Evolutionary conservation across 2,329 filamentous ascomycete genomes (phyloP).

Genomic region (Ascochyta rabiei): DNA sequence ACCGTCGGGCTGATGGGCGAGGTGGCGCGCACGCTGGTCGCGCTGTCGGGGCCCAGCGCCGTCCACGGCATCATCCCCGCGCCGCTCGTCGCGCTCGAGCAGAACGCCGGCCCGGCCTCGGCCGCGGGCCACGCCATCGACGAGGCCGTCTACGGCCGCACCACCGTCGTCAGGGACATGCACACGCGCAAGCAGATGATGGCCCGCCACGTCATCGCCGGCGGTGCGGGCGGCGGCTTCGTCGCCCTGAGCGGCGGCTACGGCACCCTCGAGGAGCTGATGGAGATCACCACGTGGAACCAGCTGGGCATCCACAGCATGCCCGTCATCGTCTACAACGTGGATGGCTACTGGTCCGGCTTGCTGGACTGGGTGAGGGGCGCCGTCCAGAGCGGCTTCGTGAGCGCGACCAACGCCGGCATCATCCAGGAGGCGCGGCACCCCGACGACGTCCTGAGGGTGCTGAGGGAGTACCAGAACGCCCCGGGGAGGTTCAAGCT

Average conservation of each 20-base stretch:
- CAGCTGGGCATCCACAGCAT: constrained; percentile 89
- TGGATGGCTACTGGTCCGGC: constrained; percentile 91
- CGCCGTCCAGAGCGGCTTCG: constrained; percentile 77
- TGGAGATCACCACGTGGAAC: constrained; percentile 92
- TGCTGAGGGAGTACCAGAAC: constrained; percentile 75
- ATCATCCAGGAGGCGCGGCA: constrained; percentile 80
- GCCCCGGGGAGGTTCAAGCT: constrained; percentile 78
- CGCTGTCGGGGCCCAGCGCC: constrained; percentile 76
- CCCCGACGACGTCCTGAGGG: constrained; percentile 73
- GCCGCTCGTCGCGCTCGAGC: constrained; percentile 81
- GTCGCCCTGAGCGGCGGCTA: constrained; percentile 88
- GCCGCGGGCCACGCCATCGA: constrained; percentile 58
- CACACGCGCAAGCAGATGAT: constrained; percentile 94
- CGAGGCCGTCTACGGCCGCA: constrained; percentile 73
- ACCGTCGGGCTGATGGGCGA: constrained; percentile 97
- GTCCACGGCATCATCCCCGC: constrained; percentile 95
- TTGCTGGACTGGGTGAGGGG: constrained; percentile 80
- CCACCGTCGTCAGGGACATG: constrained; percentile 93
- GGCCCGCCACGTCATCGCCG: constrained; percentile 83
- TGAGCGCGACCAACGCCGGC: constrained; percentile 69
- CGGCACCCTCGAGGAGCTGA: constrained; percentile 94
- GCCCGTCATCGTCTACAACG: constrained; percentile 78
- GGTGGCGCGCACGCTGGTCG: constrained; percentile 82
- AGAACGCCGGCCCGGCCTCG: constrained; percentile 59
- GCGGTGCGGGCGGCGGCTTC: constrained; percentile 84